phyloP scores from a whole-genome alignment of 2,329 filamentous ascomycete species.

The Huntiella bhutanensis region DNA sequence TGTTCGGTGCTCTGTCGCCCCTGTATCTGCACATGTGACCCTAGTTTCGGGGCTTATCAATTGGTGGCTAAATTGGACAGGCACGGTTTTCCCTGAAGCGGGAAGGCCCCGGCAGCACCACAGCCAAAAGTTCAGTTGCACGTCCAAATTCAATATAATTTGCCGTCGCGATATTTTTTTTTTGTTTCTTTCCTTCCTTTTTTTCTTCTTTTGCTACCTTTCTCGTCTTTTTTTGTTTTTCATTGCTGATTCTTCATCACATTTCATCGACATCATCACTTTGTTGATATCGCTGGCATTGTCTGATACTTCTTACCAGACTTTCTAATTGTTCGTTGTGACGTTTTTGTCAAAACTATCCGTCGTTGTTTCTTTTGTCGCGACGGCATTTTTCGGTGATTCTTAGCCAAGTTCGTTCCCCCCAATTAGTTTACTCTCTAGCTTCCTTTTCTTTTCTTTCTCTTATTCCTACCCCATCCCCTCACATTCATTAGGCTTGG shows the following conservation, averaged over 20 bases:
- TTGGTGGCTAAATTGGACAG: too few relatives aligned
- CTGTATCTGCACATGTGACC: too few relatives aligned
- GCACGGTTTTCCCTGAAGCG: too few relatives aligned
- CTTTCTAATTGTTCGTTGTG: background rate
- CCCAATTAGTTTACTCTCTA: constrained; percentile 1
- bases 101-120: too few relatives aligned
- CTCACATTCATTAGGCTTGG: background rate
- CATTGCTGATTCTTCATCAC: background rate
- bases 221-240: background rate
- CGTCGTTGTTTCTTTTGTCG: constrained; percentile 1
- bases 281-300: background rate
- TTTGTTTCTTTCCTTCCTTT: background rate
- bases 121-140: too few relatives aligned
- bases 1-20: too few relatives aligned
- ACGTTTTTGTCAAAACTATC: background rate
- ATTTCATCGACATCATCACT: background rate
- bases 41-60: too few relatives aligned
- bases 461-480: background rate
- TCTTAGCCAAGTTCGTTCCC: constrained; percentile 10
- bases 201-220: background rate
- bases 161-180: background rate
- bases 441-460: background rate
- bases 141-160: too few relatives aligned
- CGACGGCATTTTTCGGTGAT: background rate
- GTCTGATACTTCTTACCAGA: background rate